phyloP scores from a whole-genome alignment of 768 basidiomycete species.

The Lepiota brunneoincarnata region DNA sequence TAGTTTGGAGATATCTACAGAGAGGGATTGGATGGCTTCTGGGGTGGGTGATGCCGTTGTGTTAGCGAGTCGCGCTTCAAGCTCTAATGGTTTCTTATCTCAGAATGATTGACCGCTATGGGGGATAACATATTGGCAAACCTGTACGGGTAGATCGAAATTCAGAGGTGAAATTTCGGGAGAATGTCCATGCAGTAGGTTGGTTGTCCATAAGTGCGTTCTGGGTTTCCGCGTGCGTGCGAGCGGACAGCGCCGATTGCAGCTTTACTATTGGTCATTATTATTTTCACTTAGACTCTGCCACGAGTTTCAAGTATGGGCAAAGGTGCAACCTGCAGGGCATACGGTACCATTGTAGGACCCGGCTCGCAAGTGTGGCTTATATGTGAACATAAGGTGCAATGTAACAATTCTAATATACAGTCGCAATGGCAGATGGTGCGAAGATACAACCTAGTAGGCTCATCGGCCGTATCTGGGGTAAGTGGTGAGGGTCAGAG shows the following conservation, averaged over 20 bases:
- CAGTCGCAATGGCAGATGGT: background rate
- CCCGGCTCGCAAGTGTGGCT: no score
- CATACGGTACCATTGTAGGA: no score
- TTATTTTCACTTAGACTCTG: no score
- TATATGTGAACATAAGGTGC: no score
- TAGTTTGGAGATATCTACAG: constrained; percentile 52
- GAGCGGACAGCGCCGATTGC: background rate
- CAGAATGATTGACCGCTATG: constrained; percentile 8
- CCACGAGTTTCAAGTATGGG: no score
- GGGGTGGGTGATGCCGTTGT: constrained; percentile 31
- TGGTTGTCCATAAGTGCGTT: constrained; percentile 19
- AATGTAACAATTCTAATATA: constrained; percentile 3
- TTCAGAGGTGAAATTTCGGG: constrained; percentile 45
- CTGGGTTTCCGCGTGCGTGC: background rate
- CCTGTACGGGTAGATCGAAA: constrained; percentile 52
- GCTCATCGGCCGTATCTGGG: constrained; percentile 42
- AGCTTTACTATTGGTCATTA: no score
- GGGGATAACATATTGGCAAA: constrained; percentile 29
- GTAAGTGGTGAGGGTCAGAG: constrained; percentile 4
- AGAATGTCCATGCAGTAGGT: constrained; percentile 40
- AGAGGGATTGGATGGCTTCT: constrained; percentile 40
- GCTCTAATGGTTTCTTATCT: constrained; percentile 32
- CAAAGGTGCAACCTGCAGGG: no score
- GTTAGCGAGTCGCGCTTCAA: constrained; percentile 43
- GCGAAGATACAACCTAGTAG: background rate